Evolutionary conservation across 176 grass and related monocot genomes (phyloP).

Genomic region (Phoenix roebelenii): DNA sequence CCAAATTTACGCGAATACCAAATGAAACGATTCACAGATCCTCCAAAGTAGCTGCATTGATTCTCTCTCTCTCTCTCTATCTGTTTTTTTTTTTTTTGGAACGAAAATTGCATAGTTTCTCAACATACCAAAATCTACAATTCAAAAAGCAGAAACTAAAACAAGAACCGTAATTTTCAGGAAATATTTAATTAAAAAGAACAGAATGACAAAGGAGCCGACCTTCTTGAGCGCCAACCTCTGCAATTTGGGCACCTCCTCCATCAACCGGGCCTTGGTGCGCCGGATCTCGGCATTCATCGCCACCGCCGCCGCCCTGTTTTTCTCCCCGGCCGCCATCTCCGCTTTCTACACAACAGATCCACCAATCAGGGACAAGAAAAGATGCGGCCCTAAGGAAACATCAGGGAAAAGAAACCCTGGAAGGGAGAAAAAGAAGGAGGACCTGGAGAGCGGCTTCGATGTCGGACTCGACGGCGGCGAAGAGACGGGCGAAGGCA

Average conservation of each 20-base stretch:
- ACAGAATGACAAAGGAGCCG: background rate
- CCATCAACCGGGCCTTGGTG: conserved; percentile 69
- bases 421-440: too few relatives aligned
- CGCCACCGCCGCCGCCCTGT: conserved; percentile 60
- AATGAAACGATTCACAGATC: too few relatives aligned
- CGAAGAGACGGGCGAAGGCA: conserved; percentile 83
- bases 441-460: conserved; percentile 60
- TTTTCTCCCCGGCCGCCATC: conserved; percentile 60
- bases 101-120: too few relatives aligned
- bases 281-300: conserved; percentile 92
- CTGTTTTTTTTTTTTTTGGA: too few relatives aligned
- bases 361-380: background rate
- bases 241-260: conserved; percentile 92
- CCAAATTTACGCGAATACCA: too few relatives aligned
- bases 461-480: conserved; percentile 75
- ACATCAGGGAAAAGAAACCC: too few relatives aligned
- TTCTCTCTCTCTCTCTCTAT: too few relatives aligned
- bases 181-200: background rate
- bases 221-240: conserved; percentile 92
- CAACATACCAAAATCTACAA: too few relatives aligned
- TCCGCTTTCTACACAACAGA: conserved; percentile 68
- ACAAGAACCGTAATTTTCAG: background rate
- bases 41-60: too few relatives aligned
- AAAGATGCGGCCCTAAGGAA: too few relatives aligned
- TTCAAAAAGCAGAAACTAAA: background rate